phyloP scores from a whole-genome alignment of 805 yeast species.

The Yamadazyma olivae region DNA sequence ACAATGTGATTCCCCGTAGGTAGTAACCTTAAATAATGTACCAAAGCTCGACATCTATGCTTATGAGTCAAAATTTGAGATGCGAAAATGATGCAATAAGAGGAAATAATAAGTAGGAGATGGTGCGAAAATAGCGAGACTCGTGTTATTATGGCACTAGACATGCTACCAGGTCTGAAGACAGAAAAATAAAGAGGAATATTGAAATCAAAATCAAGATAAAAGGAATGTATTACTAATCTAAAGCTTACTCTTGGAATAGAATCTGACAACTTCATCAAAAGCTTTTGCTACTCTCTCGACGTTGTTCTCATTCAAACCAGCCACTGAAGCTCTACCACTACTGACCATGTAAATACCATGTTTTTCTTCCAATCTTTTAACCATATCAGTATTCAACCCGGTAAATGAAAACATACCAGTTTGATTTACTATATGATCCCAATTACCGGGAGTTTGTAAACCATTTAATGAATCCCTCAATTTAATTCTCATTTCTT shows the following conservation, averaged over 20 bases:
- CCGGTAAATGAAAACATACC: slow-evolving; percentile 99
- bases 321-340: slow-evolving; percentile 94
- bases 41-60: slow-evolving; percentile 40
- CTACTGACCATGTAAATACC: slow-evolving; percentile 77
- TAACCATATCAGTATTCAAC: slow-evolving; percentile 70
- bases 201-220: too few species aligned
- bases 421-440: slow-evolving; percentile 82
- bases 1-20: slow-evolving; percentile 98
- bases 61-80: too few species aligned
- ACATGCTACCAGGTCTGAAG: too few species aligned
- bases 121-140: too few species aligned
- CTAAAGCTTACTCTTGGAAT: slow-evolving; percentile 19
- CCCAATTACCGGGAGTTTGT: slow-evolving; percentile 87
- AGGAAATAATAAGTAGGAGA: too few species aligned
- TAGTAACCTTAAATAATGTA: slow-evolving; percentile 63
- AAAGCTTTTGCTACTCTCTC: slow-evolving; percentile 76
- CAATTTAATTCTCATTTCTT: slow-evolving; percentile 69
- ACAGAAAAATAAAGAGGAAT: too few species aligned
- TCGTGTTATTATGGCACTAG: too few species aligned
- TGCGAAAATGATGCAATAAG: too few species aligned
- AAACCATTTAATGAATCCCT: slow-evolving; percentile 57
- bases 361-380: slow-evolving; percentile 69
- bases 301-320: slow-evolving; percentile 78
- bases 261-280: slow-evolving; percentile 64
- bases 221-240: too few species aligned